Evolutionary conservation across 2,329 filamentous ascomycete species (phyloP).

Genomic region (Aspergillus sp.): DNA sequence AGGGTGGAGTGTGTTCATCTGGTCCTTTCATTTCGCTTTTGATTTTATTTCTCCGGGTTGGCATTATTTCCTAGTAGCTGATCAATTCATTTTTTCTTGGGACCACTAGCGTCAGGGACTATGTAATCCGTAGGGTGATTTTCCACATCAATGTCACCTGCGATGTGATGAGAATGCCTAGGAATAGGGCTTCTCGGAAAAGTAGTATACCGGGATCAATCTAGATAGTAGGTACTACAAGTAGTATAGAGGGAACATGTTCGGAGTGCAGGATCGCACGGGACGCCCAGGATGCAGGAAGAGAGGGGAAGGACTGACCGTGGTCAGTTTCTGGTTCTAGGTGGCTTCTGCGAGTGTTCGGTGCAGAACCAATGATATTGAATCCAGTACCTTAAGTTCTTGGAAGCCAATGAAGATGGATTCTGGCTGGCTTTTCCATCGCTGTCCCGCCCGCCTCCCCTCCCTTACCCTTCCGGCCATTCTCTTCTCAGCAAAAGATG

Average conservation of each 20-base stretch:
- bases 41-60: background rate
- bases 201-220: background rate
- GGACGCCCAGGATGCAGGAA: background rate
- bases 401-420: constrained; percentile 1
- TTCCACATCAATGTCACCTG: background rate
- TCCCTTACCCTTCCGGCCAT: constrained; percentile 3
- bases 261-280: background rate
- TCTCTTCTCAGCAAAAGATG: constrained; percentile 12
- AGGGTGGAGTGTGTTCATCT: background rate
- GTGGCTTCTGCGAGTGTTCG: constrained; percentile 7
- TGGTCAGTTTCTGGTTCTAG: constrained; percentile 5
- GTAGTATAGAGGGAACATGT: background rate
- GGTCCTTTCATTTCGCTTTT: background rate
- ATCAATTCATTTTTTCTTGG: background rate
- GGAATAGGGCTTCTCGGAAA: background rate
- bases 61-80: background rate
- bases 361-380: constrained; percentile 3
- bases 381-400: background rate
- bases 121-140: background rate
- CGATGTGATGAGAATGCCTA: background rate
- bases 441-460: background rate
- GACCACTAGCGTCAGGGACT: background rate
- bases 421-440: background rate
- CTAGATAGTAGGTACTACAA: background rate
- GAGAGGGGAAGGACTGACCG: background rate